phyloP scores from a whole-genome alignment of 495 filamentous ascomycete genomes.

The Talaromyces proteolyticus region DNA sequence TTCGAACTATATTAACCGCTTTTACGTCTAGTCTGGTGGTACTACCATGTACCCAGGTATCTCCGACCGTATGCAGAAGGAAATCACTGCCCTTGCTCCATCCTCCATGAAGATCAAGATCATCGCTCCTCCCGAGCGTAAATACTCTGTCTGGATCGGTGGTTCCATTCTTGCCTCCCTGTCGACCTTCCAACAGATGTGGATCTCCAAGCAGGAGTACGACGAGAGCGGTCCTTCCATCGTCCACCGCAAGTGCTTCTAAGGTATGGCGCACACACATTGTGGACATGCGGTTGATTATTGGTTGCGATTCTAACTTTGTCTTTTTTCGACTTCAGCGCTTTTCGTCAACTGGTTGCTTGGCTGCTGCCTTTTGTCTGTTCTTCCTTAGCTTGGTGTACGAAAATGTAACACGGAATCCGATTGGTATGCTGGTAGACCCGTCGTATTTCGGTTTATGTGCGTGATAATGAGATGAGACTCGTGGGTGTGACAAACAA shows the following conservation, averaged over 20 bases:
- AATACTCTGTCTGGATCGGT: slow-evolving; percentile 99
- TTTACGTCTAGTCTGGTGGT: slow-evolving; percentile 74
- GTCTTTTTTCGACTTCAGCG: not conserved
- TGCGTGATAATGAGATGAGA: not conserved
- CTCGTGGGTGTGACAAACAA: not conserved
- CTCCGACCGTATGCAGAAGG: slow-evolving; percentile 99
- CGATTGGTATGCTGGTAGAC: slow-evolving; percentile 28
- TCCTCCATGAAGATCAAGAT: slow-evolving; percentile 88
- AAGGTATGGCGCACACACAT: slow-evolving; percentile 49
- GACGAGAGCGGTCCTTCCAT: slow-evolving; percentile 99
- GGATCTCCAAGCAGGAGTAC: slow-evolving; percentile 99
- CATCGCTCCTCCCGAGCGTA: slow-evolving; percentile 70
- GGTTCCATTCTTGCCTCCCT: slow-evolving; percentile 99
- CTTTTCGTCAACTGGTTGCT: slow-evolving; percentile 7
- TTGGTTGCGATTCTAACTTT: not conserved
- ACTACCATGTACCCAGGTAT: slow-evolving; percentile 99
- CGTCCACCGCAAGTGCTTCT: slow-evolving; percentile 99
- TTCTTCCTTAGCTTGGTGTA: slow-evolving; percentile 46
- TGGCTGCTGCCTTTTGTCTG: slow-evolving; percentile 24
- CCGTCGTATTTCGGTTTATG: not conserved
- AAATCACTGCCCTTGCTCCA: slow-evolving; percentile 98
- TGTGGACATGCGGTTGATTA: too few species aligned
- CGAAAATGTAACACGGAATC: slow-evolving; percentile 40
- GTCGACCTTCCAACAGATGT: slow-evolving; percentile 99
- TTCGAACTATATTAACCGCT: slow-evolving; percentile 3